phyloP scores from a whole-genome alignment of 1,139 yeast species.

The Diutina rugosa region DNA sequence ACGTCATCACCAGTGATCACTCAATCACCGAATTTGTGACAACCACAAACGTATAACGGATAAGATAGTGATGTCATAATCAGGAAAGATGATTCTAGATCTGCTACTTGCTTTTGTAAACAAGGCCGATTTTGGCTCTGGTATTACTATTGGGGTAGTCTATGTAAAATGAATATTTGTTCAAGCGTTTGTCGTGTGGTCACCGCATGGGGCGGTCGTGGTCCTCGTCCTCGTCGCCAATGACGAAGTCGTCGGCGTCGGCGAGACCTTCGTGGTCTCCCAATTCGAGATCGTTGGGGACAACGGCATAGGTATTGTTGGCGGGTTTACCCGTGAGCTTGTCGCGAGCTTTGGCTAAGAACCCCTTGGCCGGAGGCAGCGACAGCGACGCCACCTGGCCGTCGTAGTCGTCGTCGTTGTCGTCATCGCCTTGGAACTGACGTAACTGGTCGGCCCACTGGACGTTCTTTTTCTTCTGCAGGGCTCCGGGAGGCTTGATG shows the following conservation, averaged over 20 bases:
- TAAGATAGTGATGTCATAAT: no score
- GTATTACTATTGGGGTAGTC: background rate
- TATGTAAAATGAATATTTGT: background rate
- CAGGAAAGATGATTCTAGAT: no score
- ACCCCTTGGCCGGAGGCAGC: slow-evolving; percentile 11
- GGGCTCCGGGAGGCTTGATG: slow-evolving; percentile 13
- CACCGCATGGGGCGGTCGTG: background rate
- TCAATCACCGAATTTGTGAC: no score
- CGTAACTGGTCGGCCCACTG: slow-evolving; percentile 46
- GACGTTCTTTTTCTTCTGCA: slow-evolving; percentile 36
- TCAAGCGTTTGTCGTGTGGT: background rate
- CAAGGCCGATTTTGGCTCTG: background rate
- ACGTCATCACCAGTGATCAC: no score
- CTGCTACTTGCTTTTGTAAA: background rate
- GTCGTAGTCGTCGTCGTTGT: slow-evolving; percentile 11
- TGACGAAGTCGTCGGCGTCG: slow-evolving; percentile 18
- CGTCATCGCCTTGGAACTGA: slow-evolving; percentile 21
- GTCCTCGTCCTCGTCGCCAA: slow-evolving; percentile 7
- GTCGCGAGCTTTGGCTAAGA: slow-evolving; percentile 26
- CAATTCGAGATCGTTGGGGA: slow-evolving; percentile 24
- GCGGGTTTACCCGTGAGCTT: slow-evolving; percentile 22
- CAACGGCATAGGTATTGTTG: slow-evolving; percentile 17
- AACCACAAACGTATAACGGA: no score
- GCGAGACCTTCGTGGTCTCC: slow-evolving; percentile 13
- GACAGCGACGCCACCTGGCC: background rate